Evolutionary conservation across 768 basidiomycete genomes (phyloP).

Genomic region (Austroboletus festivus): DNA sequence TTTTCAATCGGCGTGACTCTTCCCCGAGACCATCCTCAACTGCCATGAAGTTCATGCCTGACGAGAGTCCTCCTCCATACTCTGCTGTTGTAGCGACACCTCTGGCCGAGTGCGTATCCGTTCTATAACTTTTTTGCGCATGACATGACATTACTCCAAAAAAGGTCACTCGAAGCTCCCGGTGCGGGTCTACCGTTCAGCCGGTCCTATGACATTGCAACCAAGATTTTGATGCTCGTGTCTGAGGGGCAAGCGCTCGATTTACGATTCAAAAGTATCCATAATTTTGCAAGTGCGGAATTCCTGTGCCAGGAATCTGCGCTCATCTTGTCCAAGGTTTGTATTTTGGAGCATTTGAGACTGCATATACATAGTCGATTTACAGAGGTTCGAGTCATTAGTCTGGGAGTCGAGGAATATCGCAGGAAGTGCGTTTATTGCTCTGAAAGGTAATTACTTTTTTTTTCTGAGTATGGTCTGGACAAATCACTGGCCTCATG

Average conservation of each 20-base stretch:
- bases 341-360: background rate
- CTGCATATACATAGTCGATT: background rate
- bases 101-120: conserved; percentile 1
- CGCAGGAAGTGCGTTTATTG: conserved; percentile 13
- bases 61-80: conserved; percentile 18
- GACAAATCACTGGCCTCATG: background rate
- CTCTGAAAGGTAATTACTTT: conserved; percentile 10
- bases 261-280: conserved; percentile 12
- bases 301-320: conserved; percentile 11
- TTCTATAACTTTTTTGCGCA: background rate
- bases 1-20: background rate
- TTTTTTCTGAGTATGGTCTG: background rate
- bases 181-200: conserved; percentile 6
- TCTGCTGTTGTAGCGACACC: conserved; percentile 4
- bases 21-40: background rate
- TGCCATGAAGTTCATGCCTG: conserved; percentile 1
- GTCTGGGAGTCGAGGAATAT: conserved; percentile 19
- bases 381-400: conserved; percentile 12
- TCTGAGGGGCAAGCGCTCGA: conserved; percentile 12
- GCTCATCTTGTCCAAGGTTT: conserved; percentile 10
- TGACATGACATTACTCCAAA: background rate
- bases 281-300: background rate
- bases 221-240: conserved; percentile 9
- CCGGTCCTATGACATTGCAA: conserved; percentile 4
- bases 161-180: background rate